Evolutionary conservation across 805 yeast genomes (phyloP).

Genomic region (Kluyveromyces lactis): DNA sequence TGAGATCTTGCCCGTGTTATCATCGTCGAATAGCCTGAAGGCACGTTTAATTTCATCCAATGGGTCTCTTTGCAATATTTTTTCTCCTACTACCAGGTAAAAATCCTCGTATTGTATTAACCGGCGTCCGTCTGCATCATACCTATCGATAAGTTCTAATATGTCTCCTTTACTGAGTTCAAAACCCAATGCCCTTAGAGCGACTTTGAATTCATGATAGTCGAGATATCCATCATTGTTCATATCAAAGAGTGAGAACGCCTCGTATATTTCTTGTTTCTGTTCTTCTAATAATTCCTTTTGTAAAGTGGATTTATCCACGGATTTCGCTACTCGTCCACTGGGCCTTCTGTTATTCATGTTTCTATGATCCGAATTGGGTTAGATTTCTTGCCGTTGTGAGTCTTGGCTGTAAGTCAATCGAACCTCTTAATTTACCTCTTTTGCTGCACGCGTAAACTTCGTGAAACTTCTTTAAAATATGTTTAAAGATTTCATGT

Average conservation of each 20-base stretch:
- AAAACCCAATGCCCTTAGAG: conserved; percentile 89
- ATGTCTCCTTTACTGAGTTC: conserved; percentile 72
- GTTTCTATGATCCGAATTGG: neutral
- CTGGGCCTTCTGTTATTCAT: conserved; percentile 10
- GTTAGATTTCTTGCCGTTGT: neutral
- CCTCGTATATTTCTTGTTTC: conserved; percentile 85
- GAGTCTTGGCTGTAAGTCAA: no score
- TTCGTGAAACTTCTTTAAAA: no score
- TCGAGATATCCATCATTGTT: conserved; percentile 85
- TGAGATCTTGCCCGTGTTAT: conserved; percentile 76
- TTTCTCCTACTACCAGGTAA: conserved; percentile 61
- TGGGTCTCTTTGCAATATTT: conserved; percentile 84
- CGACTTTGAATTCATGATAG: conserved; percentile 89
- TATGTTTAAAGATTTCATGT: no score
- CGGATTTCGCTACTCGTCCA: conserved; percentile 1
- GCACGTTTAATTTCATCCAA: conserved; percentile 87
- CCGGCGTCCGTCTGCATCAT: conserved; percentile 66
- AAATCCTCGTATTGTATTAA: conserved; percentile 76
- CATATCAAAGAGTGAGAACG: conserved; percentile 86
- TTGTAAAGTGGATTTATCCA: conserved; percentile 15
- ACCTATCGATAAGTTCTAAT: conserved; percentile 67
- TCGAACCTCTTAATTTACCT: no score
- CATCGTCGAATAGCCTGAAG: conserved; percentile 82
- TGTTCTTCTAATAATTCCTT: conserved; percentile 76
- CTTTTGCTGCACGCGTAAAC: no score